These are phyloP conservation scores for Penicillium steckii DNA, from an alignment of 495 filamentous ascomycete species.

Conservation along the genomic window DNA sequence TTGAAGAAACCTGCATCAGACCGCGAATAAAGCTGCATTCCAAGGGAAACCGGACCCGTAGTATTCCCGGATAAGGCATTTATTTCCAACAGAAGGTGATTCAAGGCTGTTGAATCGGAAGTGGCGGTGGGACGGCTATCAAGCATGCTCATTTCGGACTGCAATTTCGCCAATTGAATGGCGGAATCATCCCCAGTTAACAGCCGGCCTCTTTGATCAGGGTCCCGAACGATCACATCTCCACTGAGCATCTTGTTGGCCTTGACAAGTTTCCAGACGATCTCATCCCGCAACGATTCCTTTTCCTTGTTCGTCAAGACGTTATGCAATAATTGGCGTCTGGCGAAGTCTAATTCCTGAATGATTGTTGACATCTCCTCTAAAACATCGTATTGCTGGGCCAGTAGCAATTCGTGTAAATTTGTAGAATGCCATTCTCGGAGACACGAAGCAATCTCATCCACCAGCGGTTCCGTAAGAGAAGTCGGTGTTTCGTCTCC, in stretches of 20 bases:
- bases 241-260: constrained; percentile 91
- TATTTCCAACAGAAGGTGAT: constrained; percentile 84
- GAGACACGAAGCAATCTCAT: constrained; percentile 94
- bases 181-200: constrained; percentile 91
- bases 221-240: constrained; percentile 92
- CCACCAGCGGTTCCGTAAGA: constrained; percentile 84
- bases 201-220: constrained; percentile 75
- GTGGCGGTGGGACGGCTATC: constrained; percentile 67
- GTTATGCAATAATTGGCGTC: constrained; percentile 88
- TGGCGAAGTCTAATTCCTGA: constrained; percentile 72
- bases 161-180: constrained; percentile 84
- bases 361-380: constrained; percentile 80
- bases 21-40: constrained; percentile 76
- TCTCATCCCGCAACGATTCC: constrained; percentile 69
- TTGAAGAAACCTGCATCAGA: constrained; percentile 56
- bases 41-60: constrained; percentile 69
- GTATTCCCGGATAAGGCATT: constrained; percentile 73
- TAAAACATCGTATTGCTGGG: constrained; percentile 73
- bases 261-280: constrained; percentile 89
- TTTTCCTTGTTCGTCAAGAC: constrained; percentile 87
- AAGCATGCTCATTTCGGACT: constrained; percentile 94
- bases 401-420: constrained; percentile 87
- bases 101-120: constrained; percentile 68
- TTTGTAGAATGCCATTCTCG: constrained; percentile 98
- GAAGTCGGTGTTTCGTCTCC: constrained; percentile 94